Conservation (phyloP, 2,329 filamentous ascomycete species). For the Fonsecaea multimorphosa region DNA sequence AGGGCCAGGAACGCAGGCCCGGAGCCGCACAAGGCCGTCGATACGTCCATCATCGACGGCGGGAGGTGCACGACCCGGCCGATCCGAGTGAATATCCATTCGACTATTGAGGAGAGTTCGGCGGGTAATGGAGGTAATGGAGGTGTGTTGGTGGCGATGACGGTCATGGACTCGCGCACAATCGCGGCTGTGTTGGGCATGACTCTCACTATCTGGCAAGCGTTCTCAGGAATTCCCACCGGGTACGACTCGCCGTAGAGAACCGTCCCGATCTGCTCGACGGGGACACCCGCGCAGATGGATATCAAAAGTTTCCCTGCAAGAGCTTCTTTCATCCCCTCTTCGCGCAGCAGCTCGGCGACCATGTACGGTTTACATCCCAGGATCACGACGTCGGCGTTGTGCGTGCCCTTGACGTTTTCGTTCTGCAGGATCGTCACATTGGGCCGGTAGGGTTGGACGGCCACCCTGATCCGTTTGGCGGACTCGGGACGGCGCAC, state of each 20-base stretch:
- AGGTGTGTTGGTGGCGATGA: constrained; percentile 68
- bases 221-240: constrained; percentile 51
- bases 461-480: constrained; percentile 69
- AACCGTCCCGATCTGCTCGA: constrained; percentile 66
- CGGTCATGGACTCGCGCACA: constrained; percentile 81
- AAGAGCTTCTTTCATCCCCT: constrained; percentile 73
- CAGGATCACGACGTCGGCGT: constrained; percentile 76
- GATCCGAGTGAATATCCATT: constrained; percentile 63
- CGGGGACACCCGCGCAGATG: constrained; percentile 78
- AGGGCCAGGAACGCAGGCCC: constrained; percentile 67
- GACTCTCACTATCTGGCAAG: constrained; percentile 69
- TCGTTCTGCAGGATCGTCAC: constrained; percentile 73
- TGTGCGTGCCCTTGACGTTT: constrained; percentile 70
- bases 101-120: constrained; percentile 53
- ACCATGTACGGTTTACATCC: constrained; percentile 82
- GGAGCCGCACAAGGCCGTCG: constrained; percentile 53
- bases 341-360: constrained; percentile 63
- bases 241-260: constrained; percentile 51
- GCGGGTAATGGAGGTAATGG: constrained; percentile 54
- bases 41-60: constrained; percentile 40
- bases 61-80: constrained; percentile 43
- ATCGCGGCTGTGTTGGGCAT: constrained; percentile 86
- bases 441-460: constrained; percentile 63
- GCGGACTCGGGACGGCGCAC: constrained; percentile 73
- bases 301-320: constrained; percentile 80